Conservation (phyloP, 257 asterid genomes). For the Ilex asprella region DNA sequence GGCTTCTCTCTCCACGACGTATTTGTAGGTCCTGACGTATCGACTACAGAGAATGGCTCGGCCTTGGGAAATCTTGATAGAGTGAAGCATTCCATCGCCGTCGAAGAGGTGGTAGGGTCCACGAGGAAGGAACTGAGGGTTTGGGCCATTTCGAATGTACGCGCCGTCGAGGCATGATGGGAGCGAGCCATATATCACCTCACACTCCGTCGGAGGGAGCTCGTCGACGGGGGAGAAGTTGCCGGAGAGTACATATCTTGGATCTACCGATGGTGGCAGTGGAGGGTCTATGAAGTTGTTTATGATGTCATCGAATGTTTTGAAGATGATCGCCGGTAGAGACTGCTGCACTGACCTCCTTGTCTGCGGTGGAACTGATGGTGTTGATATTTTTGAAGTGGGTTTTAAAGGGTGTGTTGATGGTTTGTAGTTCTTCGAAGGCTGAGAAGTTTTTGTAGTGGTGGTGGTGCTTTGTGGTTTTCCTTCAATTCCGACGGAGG, state of each 20-base stretch:
- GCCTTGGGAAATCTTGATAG: constrained; percentile 44
- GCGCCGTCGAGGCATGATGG: constrained; percentile 63
- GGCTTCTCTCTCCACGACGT: constrained; percentile 29
- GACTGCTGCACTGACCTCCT: constrained; percentile 10
- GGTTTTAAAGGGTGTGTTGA: neutral
- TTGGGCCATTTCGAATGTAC: constrained; percentile 80
- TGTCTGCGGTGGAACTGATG: neutral
- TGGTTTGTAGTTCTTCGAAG: neutral
- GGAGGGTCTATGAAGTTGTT: constrained; percentile 49
- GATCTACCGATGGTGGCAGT: constrained; percentile 36
- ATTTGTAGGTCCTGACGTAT: constrained; percentile 57
- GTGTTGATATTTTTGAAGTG: neutral
- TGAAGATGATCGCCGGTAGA: constrained; percentile 13
- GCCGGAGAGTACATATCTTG: constrained; percentile 39
- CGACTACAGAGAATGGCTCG: constrained; percentile 65
- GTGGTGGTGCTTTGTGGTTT: neutral
- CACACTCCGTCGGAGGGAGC: constrained; percentile 60
- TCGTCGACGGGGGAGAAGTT: constrained; percentile 63
- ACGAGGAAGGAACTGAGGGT: constrained; percentile 67
- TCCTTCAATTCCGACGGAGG: neutral
- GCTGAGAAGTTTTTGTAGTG: neutral
- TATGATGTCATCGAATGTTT: constrained; percentile 24
- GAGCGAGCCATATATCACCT: constrained; percentile 50
- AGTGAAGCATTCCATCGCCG: constrained; percentile 88
- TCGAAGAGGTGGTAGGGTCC: constrained; percentile 80